Conservation (phyloP, 768 basidiomycete genomes). For the Panaeolus papilionaceus region DNA sequence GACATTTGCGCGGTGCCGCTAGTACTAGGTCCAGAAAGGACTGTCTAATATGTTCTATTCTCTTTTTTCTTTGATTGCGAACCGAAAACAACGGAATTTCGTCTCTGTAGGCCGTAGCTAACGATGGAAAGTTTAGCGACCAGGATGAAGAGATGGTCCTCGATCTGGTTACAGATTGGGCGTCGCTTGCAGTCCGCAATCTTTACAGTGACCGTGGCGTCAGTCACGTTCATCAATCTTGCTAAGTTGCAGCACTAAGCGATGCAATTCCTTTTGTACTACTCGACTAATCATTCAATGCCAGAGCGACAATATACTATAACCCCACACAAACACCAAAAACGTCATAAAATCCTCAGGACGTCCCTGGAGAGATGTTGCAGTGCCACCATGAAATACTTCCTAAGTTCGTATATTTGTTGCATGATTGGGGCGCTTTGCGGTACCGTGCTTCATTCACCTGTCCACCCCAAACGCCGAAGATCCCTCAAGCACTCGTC, state of each 20-base stretch:
- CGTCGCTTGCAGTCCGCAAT: too few relatives aligned
- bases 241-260: not conserved
- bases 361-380: not conserved
- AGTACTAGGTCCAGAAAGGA: not conserved
- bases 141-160: not conserved
- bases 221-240: not conserved
- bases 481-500: constrained; percentile 58
- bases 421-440: not conserved
- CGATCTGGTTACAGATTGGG: not conserved
- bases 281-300: not conserved
- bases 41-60: not conserved
- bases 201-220: not conserved
- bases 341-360: not conserved
- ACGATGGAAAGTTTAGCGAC: not conserved
- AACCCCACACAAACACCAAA: not conserved
- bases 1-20: not conserved
- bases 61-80: not conserved
- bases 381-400: not conserved
- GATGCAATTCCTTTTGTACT: not conserved
- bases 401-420: not conserved
- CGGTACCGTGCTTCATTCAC: constrained; percentile 34
- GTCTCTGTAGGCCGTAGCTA: not conserved
- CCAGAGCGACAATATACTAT: not conserved
- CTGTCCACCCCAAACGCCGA: constrained; percentile 57
- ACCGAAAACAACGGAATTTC: not conserved